These are phyloP conservation scores for Xylaria arbuscula DNA, from an alignment of 2,329 filamentous ascomycete genomes.

Conservation along the genomic window DNA sequence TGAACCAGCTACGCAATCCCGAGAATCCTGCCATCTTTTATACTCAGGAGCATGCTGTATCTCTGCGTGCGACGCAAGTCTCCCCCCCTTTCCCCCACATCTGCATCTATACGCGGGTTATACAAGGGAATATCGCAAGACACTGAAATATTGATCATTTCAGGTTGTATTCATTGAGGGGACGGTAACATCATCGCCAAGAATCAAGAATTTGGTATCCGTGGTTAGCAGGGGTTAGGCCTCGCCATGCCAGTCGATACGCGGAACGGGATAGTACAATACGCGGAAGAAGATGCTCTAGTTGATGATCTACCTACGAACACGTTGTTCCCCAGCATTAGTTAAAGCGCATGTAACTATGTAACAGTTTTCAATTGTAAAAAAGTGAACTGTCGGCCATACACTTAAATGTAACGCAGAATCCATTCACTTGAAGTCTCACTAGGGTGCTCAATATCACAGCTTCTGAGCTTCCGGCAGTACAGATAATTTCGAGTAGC, in stretches of 20 bases:
- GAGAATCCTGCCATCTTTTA: not conserved
- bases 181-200: not conserved
- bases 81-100: not conserved
- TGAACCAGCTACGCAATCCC: not conserved
- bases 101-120: not conserved
- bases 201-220: not conserved
- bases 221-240: not conserved
- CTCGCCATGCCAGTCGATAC: not conserved
- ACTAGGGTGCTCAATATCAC: not conserved
- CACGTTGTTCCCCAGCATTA: too few species aligned
- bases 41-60: not conserved
- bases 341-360: too few species aligned
- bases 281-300: not conserved
- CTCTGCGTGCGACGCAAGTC: not conserved
- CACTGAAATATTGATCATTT: not conserved
- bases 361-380: too few species aligned
- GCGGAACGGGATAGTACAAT: not conserved
- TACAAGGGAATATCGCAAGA: not conserved
- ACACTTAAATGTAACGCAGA: too few species aligned
- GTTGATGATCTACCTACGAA: too few species aligned
- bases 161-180: not conserved
- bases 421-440: too few species aligned
- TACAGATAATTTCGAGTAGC: conserved; percentile 5
- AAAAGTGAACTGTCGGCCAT: too few species aligned
- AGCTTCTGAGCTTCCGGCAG: conserved; percentile 21